Evolutionary conservation across 2,329 filamentous ascomycete species (phyloP), one percentile per base, ranked within the genome.

Genomic region (Pseudogymnoascus sp.): DNA sequence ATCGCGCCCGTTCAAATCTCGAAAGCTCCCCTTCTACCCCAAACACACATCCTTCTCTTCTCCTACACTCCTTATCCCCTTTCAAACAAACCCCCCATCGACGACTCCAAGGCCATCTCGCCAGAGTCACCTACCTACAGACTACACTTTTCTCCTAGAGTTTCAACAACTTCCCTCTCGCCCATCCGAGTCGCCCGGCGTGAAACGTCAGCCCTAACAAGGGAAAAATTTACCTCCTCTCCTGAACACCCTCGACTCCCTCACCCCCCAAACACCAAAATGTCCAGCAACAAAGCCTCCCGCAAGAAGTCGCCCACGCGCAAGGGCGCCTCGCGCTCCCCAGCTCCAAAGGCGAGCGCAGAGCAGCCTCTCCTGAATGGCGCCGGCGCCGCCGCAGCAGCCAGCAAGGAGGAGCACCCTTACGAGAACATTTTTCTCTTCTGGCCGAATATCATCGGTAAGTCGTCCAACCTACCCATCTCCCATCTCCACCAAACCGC

Each of bases 361-460:
- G 59, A 61, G 34, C 64, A 69, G 57, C 68, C 70, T 31, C 68
- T 71, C 60, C 74, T 77, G 71, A 81, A 81, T 66, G 80, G 78
- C 65, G 82, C 82, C 67, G 77, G 78, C 62, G 73, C 75, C 64
- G 76, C 75, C 61, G 68, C 71, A 21, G 63, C 70, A 23, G 63
- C 74, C 66, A 72, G 73, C 65, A 71, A 69, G 62, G 73, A 75
- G 66, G 77, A 72, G 42, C 70, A 75, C 60, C 73, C 77, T 8
- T 73, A 76, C 45, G 89, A 93, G 76, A 93, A 93, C 75, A 88
- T 93, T 68, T 93, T 93, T 68, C 75, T 93, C 34, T 93, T 93
- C 76, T 87, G 84, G 76, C 90, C 90, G 31, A 93, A 93, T 72
- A 80, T 93, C 40, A 93, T 93, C 70, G 90, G 89, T 91, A 21